Evolutionary conservation across 192 early-diverging fungal genomes (phyloP).

Genomic region (Diversispora eburnea): DNA sequence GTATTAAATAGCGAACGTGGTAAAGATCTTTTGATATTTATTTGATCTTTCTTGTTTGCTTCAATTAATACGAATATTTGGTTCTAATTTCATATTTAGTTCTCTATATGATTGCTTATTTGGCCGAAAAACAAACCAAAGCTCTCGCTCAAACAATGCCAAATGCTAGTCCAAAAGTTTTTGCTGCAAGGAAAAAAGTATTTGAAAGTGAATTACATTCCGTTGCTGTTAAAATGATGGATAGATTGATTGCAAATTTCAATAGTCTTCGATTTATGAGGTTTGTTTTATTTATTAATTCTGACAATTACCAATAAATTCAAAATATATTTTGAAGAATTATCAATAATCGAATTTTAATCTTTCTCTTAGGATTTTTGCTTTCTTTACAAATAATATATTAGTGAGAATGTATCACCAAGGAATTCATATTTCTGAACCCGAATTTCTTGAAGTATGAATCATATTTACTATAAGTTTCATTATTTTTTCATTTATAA

Average conservation of each 20-base stretch:
- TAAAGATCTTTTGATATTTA: conserved; percentile 32
- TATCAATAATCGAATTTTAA: background rate
- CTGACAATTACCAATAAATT: background rate
- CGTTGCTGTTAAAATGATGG: conserved; percentile 53
- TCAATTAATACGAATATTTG: background rate
- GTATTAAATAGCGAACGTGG: conserved; percentile 54
- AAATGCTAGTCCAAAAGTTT: conserved; percentile 33
- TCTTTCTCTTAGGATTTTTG: conserved; percentile 53
- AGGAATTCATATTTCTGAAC: conserved; percentile 78
- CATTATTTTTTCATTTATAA: background rate
- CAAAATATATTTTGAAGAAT: background rate
- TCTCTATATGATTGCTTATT: conserved; percentile 32
- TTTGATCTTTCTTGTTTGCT: background rate
- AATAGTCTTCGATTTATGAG: conserved; percentile 57
- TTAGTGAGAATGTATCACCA: conserved; percentile 80
- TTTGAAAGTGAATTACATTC: conserved; percentile 46
- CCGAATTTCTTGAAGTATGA: conserved; percentile 66
- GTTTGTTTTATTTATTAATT: conserved; percentile 36
- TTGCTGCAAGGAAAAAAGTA: conserved; percentile 37
- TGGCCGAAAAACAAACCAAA: conserved; percentile 41
- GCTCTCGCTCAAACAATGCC: conserved; percentile 35
- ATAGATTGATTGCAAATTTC: conserved; percentile 61
- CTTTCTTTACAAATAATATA: conserved; percentile 68
- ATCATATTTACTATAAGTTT: background rate
- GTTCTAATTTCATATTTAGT: background rate